Evolutionary conservation across 352 stramenopile genomes (phyloP).

Genomic region (Phytophthora sp.): DNA sequence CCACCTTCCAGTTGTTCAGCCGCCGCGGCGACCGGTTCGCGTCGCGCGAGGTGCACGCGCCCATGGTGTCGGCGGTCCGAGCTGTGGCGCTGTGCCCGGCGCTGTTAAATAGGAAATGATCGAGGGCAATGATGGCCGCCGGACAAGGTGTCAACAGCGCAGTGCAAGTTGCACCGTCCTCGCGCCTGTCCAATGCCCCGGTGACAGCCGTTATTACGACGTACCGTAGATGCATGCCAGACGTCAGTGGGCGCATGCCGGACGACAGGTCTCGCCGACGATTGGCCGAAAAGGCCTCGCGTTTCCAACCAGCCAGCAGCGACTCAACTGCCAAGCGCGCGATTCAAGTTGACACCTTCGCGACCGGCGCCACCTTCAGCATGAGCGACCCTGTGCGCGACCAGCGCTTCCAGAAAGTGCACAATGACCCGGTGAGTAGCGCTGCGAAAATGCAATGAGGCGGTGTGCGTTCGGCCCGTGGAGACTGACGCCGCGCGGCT

Average conservation of each 20-base stretch:
- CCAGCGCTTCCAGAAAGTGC: slow-evolving; percentile 85
- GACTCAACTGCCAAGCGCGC: slow-evolving; percentile 1
- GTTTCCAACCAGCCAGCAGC: slow-evolving; percentile 6
- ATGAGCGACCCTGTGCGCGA: slow-evolving; percentile 68
- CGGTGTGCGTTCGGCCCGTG: no score
- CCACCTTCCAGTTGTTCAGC: slow-evolving; percentile 57
- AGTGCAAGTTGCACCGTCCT: slow-evolving; percentile 15
- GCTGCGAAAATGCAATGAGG: neutral
- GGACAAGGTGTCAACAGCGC: slow-evolving; percentile 1
- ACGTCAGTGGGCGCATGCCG: no score
- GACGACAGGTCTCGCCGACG: no score
- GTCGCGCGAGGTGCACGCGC: slow-evolving; percentile 50
- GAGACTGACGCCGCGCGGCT: no score
- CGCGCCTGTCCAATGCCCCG: slow-evolving; percentile 20
- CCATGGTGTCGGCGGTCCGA: slow-evolving; percentile 37
- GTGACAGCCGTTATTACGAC: slow-evolving; percentile 23
- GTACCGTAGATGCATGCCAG: no score
- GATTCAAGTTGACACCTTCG: slow-evolving; percentile 9
- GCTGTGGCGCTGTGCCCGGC: neutral
- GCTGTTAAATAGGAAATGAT: no score
- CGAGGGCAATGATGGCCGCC: no score
- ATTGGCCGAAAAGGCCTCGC: slow-evolving; percentile 16
- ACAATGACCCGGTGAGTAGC: slow-evolving; percentile 76
- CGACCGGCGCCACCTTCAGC: neutral
- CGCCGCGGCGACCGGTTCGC: slow-evolving; percentile 20